These are phyloP conservation scores for Hanseniaspora taiwanica DNA, from an alignment of 805 yeast species.

Conservation along the genomic window DNA sequence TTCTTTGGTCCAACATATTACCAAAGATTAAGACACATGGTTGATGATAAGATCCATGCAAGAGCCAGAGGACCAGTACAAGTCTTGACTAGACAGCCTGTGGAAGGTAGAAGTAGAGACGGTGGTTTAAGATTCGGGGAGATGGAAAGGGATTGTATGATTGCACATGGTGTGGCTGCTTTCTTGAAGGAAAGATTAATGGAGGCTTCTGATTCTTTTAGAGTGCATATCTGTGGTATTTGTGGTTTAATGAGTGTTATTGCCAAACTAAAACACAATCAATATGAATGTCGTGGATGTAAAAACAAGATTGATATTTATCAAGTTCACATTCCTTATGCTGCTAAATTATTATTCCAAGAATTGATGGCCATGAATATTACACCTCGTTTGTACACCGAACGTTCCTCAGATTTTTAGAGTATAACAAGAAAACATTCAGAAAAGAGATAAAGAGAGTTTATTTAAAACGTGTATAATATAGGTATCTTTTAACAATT, in stretches of 20 bases:
- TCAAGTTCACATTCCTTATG: conserved; percentile 96
- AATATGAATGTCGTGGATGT: conserved; percentile 97
- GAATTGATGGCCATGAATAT: conserved; percentile 99
- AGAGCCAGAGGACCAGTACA: conserved; percentile 99
- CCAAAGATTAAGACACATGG: conserved; percentile 98
- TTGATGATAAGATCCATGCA: conserved; percentile 96
- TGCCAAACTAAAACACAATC: conserved; percentile 94
- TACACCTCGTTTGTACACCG: conserved; percentile 94
- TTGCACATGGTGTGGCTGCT: conserved; percentile 99
- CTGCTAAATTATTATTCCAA: conserved; percentile 95
- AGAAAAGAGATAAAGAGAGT: no score
- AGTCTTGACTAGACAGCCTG: conserved; percentile 95
- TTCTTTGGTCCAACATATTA: conserved; percentile 99
- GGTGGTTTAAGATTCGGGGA: conserved; percentile 99
- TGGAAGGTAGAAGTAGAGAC: conserved; percentile 97
- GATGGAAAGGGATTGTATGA: conserved; percentile 99
- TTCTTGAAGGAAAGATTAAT: conserved; percentile 93
- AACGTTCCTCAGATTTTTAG: conserved; percentile 43
- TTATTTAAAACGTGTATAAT: background rate
- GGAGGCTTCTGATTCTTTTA: conserved; percentile 98
- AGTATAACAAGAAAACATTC: no score
- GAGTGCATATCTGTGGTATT: conserved; percentile 95
- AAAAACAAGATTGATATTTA: conserved; percentile 96
- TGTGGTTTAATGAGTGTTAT: conserved; percentile 98
- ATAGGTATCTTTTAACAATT: background rate